These are phyloP conservation scores for Populus davidiana DNA, from an alignment of 345 rosid genomes.

Conservation along the genomic window DNA sequence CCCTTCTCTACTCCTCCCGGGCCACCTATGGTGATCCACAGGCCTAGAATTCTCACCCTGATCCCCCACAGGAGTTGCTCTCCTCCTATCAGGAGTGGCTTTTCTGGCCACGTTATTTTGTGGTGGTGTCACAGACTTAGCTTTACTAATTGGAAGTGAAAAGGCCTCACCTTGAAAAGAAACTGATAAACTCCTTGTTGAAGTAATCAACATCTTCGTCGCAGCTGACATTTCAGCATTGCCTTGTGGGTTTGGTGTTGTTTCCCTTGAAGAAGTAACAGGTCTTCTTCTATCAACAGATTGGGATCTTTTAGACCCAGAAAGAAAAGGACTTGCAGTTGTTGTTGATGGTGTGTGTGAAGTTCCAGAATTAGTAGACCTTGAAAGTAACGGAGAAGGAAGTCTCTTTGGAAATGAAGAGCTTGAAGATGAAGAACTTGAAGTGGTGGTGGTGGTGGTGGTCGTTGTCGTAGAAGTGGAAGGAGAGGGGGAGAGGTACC, in stretches of 20 bases:
- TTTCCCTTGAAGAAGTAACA: slow-evolving; percentile 18
- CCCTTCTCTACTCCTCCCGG: slow-evolving; percentile 58
- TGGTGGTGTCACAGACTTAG: slow-evolving; percentile 45
- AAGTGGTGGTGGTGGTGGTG: slow-evolving; percentile 27
- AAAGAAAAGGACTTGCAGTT: slow-evolving; percentile 1
- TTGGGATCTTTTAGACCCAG: slow-evolving; percentile 66
- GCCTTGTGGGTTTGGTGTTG: slow-evolving; percentile 37
- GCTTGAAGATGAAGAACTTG: slow-evolving; percentile 37
- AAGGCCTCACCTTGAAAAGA: slow-evolving; percentile 89
- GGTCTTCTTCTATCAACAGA: slow-evolving; percentile 77
- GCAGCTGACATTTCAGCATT: slow-evolving; percentile 59
- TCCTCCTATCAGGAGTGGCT: slow-evolving; percentile 51
- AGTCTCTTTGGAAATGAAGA: slow-evolving; percentile 45
- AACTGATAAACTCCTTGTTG: slow-evolving; percentile 82
- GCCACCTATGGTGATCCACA: slow-evolving; percentile 69
- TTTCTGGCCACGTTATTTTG: slow-evolving; percentile 46
- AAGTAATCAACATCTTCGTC: slow-evolving; percentile 72
- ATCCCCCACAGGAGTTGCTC: slow-evolving; percentile 38
- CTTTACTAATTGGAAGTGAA: slow-evolving; percentile 82
- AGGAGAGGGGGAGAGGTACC: slow-evolving; percentile 89
- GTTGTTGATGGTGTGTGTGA: background rate
- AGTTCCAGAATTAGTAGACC: slow-evolving; percentile 37
- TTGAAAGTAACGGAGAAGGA: slow-evolving; percentile 62
- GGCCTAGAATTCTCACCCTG: slow-evolving; percentile 57
- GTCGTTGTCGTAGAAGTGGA: slow-evolving; percentile 46